phyloP scores from a whole-genome alignment of 495 filamentous ascomycete genomes.

The Echria macrotheca region DNA sequence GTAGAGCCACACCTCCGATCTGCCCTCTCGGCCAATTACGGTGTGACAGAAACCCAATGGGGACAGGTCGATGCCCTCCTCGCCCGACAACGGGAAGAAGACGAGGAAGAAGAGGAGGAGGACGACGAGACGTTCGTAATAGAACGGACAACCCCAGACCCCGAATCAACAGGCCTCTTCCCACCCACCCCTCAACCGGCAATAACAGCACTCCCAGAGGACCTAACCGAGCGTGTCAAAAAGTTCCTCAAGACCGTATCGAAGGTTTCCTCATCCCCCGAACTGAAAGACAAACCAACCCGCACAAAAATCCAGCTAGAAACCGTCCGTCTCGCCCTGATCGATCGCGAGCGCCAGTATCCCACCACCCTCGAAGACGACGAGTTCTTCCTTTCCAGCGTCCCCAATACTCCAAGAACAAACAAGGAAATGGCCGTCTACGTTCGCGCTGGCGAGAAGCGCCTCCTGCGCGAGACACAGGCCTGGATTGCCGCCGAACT shows the following conservation, averaged over 20 bases:
- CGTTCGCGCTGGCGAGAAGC: constrained; percentile 78
- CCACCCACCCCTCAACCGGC: constrained; percentile 23
- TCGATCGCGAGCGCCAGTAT: constrained; percentile 50
- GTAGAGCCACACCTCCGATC: constrained; percentile 43
- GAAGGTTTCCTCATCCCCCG: constrained; percentile 28
- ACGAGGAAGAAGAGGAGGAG: constrained; percentile 32
- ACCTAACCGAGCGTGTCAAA: constrained; percentile 35
- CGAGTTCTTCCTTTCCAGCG: constrained; percentile 40
- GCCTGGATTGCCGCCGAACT: constrained; percentile 14
- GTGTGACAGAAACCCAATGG: constrained; percentile 33
- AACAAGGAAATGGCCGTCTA: constrained; percentile 59
- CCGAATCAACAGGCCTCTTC: constrained; percentile 30
- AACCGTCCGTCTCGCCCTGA: constrained; percentile 36
- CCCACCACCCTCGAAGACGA: constrained; percentile 60
- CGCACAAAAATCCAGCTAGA: constrained; percentile 33
- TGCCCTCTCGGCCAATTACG: constrained; percentile 31
- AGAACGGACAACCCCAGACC: constrained; percentile 37
- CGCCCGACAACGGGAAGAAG: constrained; percentile 14
- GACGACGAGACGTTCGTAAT: constrained; percentile 42
- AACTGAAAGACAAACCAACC: constrained; percentile 35
- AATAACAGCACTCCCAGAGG: constrained; percentile 32
- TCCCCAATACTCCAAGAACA: constrained; percentile 30
- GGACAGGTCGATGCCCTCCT: constrained; percentile 23
- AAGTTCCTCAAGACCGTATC: constrained; percentile 36
- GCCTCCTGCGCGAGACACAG: constrained; percentile 50